Evolutionary conservation across 371 early-diverging fungal species (phyloP).

Genomic region (Sporodiniella umbellata): DNA sequence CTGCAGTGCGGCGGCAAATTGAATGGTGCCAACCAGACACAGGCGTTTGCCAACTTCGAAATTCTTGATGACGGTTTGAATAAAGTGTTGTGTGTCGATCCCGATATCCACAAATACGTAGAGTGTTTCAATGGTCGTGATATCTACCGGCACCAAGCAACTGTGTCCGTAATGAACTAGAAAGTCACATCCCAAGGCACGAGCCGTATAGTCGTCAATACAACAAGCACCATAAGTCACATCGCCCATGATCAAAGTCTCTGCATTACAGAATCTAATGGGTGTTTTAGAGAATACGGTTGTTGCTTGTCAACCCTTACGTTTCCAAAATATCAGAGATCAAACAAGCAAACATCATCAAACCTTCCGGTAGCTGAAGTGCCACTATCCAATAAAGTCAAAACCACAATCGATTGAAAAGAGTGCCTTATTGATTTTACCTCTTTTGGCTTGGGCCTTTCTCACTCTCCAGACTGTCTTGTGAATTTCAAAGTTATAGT

Average conservation of each 20-base stretch:
- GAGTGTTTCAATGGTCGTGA: conserved; percentile 92
- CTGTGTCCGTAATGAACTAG: conserved; percentile 99
- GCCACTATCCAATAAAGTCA: conserved; percentile 68
- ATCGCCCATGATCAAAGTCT: conserved; percentile 97
- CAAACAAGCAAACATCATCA: conserved; percentile 92
- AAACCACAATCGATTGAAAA: no score
- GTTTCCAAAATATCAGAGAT: conserved; percentile 90
- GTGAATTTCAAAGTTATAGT: conserved; percentile 99
- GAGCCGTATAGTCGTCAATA: conserved; percentile 96
- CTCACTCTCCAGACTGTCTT: conserved; percentile 95
- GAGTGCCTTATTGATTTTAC: conserved; percentile 31
- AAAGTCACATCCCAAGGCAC: conserved; percentile 94
- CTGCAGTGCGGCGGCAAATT: conserved; percentile 94
- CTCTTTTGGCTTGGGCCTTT: conserved; percentile 74
- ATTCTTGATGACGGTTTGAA: conserved; percentile 83
- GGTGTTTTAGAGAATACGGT: neutral
- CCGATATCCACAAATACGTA: conserved; percentile 99
- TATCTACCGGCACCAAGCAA: conserved; percentile 94
- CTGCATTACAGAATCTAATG: conserved; percentile 78
- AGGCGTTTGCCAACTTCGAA: conserved; percentile 74
- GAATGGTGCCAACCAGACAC: conserved; percentile 94
- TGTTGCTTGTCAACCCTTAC: conserved; percentile 38
- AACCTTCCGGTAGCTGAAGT: conserved; percentile 99
- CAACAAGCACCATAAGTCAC: conserved; percentile 99
- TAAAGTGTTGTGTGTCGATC: conserved; percentile 93